Evolutionary conservation across 2,329 filamentous ascomycete genomes (phyloP).

Genomic region (Passalora sequoiae): DNA sequence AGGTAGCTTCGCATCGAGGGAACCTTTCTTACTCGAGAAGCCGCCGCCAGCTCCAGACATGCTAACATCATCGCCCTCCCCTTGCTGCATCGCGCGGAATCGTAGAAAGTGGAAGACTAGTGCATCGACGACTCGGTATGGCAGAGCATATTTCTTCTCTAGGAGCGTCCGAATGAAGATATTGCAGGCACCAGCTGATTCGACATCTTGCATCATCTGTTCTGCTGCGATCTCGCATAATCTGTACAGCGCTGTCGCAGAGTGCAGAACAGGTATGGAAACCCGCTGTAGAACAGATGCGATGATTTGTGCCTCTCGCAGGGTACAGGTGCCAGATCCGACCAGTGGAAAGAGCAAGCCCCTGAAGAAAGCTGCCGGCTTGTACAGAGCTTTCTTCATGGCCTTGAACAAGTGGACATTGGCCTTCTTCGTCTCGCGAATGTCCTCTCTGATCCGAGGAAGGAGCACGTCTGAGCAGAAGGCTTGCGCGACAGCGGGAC

Average conservation of each 20-base stretch:
- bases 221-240: conserved; percentile 92
- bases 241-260: conserved; percentile 82
- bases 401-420: conserved; percentile 94
- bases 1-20: conserved; percentile 57
- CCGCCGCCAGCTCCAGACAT: conserved; percentile 45
- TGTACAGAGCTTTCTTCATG: conserved; percentile 87
- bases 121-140: conserved; percentile 89
- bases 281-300: conserved; percentile 79
- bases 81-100: conserved; percentile 67
- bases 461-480: conserved; percentile 86
- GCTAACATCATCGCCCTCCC: conserved; percentile 51
- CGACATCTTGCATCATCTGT: conserved; percentile 74
- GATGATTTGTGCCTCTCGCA: conserved; percentile 88
- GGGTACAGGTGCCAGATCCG: conserved; percentile 76
- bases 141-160: conserved; percentile 95
- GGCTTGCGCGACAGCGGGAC: conserved; percentile 70
- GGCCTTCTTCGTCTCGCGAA: conserved; percentile 87
- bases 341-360: conserved; percentile 90
- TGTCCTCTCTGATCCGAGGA: conserved; percentile 87
- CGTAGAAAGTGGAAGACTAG: conserved; percentile 95
- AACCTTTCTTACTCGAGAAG: conserved; percentile 35
- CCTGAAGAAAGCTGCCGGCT: conserved; percentile 94
- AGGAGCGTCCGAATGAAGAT: conserved; percentile 89
- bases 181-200: conserved; percentile 87
- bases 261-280: conserved; percentile 85